Base-by-base conservation (phyloP, 805 yeast genomes). In the Metschnikowia similis region DNA sequence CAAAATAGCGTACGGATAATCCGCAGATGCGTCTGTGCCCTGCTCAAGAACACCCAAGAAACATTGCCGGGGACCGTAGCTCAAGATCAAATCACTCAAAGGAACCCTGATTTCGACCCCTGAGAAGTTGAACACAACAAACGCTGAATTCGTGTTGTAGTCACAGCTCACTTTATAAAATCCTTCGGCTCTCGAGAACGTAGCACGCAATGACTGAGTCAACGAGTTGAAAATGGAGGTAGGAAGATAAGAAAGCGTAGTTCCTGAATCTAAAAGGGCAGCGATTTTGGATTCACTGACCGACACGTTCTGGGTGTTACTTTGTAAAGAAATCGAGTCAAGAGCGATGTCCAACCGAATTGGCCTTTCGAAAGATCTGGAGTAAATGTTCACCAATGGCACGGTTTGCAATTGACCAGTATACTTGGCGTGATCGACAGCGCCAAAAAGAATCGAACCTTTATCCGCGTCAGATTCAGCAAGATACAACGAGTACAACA, bases 401-500 rank as follows among this genome's bases (percentile, higher is more conserved):
- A 84, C 62, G 1, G 80, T 66, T 31, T 71, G 52, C 52, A 57
- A 52, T 16, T 47, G 45, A 17, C 57, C 55, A 8, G 61, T 42
- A 57, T 68, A 71, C 52, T 73, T 73, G 47, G 74, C 70, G 51
- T 67, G 70, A 56, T 73, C 77, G 8, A 72, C 69, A 9, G 75
- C 77, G 6, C 77, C 77, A 61, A 73, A 73, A 50, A 73, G 62
- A 17, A 73, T 56, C 17, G 66, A 59, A 8, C 77, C 77, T 3
- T 64, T 34, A 11, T 46, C 51, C 10, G 69, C 58, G 16, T 14
- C n/a, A 17, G 62, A 56, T 3, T 67, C 66, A 56, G 82, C 77
- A 64, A 87, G 71, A 58, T 71, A 85, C 48, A 87, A 69, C 0
- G 92, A 85, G 63, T 84, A 87, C 1, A 79, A 79, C 36, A 74